Evolutionary conservation across 768 basidiomycete species (phyloP).

Genomic region (Serendipita sp.): DNA sequence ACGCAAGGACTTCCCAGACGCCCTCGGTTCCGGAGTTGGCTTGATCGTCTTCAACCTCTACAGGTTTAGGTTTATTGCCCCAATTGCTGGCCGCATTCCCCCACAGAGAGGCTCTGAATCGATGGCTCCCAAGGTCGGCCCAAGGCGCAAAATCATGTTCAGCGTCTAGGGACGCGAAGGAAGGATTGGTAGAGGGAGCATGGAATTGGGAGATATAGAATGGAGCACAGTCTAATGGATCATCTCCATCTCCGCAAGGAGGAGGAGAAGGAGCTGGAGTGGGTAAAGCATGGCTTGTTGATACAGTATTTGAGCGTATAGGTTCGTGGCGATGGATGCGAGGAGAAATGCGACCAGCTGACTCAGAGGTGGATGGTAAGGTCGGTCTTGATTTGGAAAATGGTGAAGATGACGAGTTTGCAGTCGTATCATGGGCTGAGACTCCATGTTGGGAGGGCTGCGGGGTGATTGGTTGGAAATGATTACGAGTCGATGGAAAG

Average conservation of each 20-base stretch:
- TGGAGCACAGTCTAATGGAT: constrained; percentile 21
- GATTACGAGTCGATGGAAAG: neutral
- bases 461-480: neutral
- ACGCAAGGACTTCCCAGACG: constrained; percentile 49
- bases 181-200: constrained; percentile 70
- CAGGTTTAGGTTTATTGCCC: constrained; percentile 14
- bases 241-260: neutral
- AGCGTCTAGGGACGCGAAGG: constrained; percentile 45
- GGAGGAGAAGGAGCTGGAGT: constrained; percentile 16
- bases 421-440: neutral
- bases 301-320: neutral
- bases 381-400: neutral
- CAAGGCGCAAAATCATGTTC: constrained; percentile 38
- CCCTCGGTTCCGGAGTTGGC: constrained; percentile 11
- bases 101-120: constrained; percentile 45
- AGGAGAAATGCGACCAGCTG: neutral
- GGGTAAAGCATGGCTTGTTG: constrained; percentile 9
- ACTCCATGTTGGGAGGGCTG: neutral
- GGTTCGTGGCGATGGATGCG: neutral
- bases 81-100: constrained; percentile 27
- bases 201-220: constrained; percentile 71
- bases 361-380: too few species aligned
- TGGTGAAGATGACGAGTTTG: neutral
- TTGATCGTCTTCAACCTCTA: constrained; percentile 23
- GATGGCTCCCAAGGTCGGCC: constrained; percentile 37